Evolutionary conservation across 2,329 filamentous ascomycete species (phyloP).

Genomic region (Elsinoe fawcettii): DNA sequence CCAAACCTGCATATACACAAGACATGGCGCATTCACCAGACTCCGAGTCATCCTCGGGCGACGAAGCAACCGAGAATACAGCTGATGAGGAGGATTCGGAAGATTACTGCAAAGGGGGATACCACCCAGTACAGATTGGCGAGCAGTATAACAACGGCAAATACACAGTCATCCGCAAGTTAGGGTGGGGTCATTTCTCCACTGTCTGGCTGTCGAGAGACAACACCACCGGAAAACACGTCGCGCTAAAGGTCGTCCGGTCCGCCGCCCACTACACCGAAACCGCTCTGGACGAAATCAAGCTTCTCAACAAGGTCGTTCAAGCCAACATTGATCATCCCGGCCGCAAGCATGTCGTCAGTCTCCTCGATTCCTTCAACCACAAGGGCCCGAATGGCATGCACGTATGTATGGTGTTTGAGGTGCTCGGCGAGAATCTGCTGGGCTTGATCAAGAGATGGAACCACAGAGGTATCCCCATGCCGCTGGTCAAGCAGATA

Average conservation of each 20-base stretch:
- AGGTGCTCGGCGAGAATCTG: slow-evolving; percentile 91
- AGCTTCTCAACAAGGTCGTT: slow-evolving; percentile 93
- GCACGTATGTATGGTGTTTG: slow-evolving; percentile 99
- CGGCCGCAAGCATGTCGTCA: slow-evolving; percentile 90
- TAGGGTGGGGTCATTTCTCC: slow-evolving; percentile 98
- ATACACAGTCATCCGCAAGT: slow-evolving; percentile 92
- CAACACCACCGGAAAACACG: slow-evolving; percentile 83
- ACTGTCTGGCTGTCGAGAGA: slow-evolving; percentile 83
- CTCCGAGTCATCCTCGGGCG: slow-evolving; percentile 64
- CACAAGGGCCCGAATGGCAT: slow-evolving; percentile 94
- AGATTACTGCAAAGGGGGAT: slow-evolving; percentile 98
- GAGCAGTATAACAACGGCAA: slow-evolving; percentile 97
- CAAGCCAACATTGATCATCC: slow-evolving; percentile 91
- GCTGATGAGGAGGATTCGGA: slow-evolving; percentile 98
- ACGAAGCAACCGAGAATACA: slow-evolving; percentile 74
- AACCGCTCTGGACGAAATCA: slow-evolving; percentile 98
- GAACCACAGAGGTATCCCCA: slow-evolving; percentile 96
- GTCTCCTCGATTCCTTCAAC: slow-evolving; percentile 91
- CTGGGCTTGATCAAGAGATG: slow-evolving; percentile 94
- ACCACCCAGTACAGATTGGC: slow-evolving; percentile 88
- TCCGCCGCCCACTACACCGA: slow-evolving; percentile 98
- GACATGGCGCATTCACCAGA: slow-evolving; percentile 66
- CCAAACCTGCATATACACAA: slow-evolving; percentile 40
- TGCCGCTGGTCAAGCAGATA: slow-evolving; percentile 95
- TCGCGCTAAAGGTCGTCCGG: slow-evolving; percentile 94